phyloP scores from a whole-genome alignment of 495 filamentous ascomycete genomes.

The Xylaria acuta region DNA sequence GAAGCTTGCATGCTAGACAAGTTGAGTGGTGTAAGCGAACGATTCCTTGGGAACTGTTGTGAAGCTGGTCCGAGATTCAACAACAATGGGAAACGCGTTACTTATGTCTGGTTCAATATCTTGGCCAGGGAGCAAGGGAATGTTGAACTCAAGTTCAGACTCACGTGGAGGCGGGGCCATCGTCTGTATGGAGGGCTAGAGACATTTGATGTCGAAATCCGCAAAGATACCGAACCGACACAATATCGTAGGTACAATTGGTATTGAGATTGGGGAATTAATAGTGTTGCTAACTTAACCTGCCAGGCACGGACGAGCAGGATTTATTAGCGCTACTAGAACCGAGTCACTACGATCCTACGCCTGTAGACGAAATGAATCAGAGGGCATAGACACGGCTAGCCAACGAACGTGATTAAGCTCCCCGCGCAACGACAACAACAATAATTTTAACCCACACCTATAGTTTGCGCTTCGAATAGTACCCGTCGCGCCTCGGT shows the following conservation, averaged over 20 bases:
- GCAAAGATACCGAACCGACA: neutral
- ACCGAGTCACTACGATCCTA: neutral
- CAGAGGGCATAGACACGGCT: neutral
- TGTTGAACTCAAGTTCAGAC: neutral
- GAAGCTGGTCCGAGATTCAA: neutral
- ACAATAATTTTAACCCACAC: neutral
- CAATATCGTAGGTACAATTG: neutral
- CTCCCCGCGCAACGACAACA: neutral
- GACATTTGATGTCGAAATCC: neutral
- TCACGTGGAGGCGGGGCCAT: neutral
- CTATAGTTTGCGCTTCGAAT: neutral
- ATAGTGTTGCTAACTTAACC: neutral
- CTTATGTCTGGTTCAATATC: conserved; percentile 6
- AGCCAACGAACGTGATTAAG: neutral
- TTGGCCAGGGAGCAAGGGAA: neutral
- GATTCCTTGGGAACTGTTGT: neutral
- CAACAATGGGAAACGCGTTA: neutral
- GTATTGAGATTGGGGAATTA: neutral
- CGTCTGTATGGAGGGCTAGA: neutral
- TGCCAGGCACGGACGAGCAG: neutral
- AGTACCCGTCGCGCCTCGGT: neutral
- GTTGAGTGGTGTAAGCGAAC: neutral
- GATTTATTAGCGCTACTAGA: neutral
- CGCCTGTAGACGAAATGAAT: neutral
- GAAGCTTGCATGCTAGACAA: neutral